These are phyloP conservation scores for Diutina siamensis DNA, from an alignment of 1,139 yeast species.

Conservation along the genomic window DNA sequence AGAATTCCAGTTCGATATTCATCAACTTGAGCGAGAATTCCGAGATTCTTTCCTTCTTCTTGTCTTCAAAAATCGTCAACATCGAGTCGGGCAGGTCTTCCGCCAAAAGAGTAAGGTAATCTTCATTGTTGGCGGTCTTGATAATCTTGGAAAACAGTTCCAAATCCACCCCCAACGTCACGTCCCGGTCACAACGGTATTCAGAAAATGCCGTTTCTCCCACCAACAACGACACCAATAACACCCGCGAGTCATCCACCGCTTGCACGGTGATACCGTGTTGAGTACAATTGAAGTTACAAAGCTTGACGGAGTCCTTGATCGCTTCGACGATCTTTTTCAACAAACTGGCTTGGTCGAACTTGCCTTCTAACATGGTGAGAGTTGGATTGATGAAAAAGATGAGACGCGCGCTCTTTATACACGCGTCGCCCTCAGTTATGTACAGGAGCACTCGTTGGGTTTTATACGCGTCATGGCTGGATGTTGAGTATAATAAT, in stretches of 20 bases:
- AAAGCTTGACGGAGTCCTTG: conserved; percentile 85
- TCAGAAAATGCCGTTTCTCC: conserved; percentile 87
- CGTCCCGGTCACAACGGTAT: conserved; percentile 91
- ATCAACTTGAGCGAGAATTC: conserved; percentile 86
- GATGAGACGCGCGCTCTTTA: background rate
- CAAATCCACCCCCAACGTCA: conserved; percentile 86
- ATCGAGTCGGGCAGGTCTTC: conserved; percentile 85
- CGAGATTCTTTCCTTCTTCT: conserved; percentile 80
- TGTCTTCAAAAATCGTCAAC: conserved; percentile 79
- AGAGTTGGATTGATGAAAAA: background rate
- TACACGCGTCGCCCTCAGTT: background rate
- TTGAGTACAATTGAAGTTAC: conserved; percentile 94
- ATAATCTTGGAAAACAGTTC: conserved; percentile 78
- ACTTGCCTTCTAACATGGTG: conserved; percentile 93
- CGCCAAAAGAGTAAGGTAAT: conserved; percentile 77
- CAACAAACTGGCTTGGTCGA: conserved; percentile 83
- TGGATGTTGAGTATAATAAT: too few relatives aligned
- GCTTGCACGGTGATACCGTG: conserved; percentile 95
- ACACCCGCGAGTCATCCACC: conserved; percentile 93
- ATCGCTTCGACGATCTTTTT: conserved; percentile 89
- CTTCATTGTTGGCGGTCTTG: conserved; percentile 86
- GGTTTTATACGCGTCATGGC: too few relatives aligned
- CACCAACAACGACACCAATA: conserved; percentile 77
- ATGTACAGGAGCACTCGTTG: too few relatives aligned
- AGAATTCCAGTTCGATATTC: conserved; percentile 94